Base-by-base conservation (phyloP, 1,284 basidiomycete species). In the Acaromyces ingoldii region DNA sequence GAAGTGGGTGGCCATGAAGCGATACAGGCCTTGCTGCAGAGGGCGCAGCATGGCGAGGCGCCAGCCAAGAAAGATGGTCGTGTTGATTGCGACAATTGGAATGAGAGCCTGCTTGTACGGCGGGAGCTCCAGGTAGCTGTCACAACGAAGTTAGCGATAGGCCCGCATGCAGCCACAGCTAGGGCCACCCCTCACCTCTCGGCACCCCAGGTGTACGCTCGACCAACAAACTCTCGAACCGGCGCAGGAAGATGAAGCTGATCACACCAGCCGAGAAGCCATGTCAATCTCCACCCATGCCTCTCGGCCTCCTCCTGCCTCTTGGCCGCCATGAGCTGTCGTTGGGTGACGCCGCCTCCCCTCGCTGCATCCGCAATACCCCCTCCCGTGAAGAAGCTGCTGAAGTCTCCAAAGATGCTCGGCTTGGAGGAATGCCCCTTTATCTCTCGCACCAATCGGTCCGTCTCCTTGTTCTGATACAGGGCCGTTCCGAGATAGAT, bases 21-120 rank as follows among this genome's bases (percentile, higher is more conserved):
- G n/a, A 11, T 26, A 29, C 29, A 55, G 24, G 6, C 48, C 21
- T 2, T 53, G 43, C 0, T 53, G 34, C n/a, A 48, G 47, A 0
- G 37, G 26, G 49, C 46, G 21, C 42, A 22, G 11, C 41, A 29
- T 1, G 31, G 26, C 0, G 45, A 64, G 10, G 4, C 50, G 51
- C 65, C 65, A 70, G 15, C 55, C 49, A 7, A 33, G 46, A 46
- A 70, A 68, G 3, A 72, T 65, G 4, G 42, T 17, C 1, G 59
- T 38, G 25, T 70, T 68, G 24, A 62, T 9, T 9, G 51, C 67
- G 2, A 72, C 33, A 17, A 72, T 51, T 4, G 69, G 69, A 2
- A 69, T 42, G 0, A 60, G 56, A 1, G 55, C 62, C 31, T 62
- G 53, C 24, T 70, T 55, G 7, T 53, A 61, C 3, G 51, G 36